Evolutionary conservation across 441 rosid species (phyloP), one percentile per base, ranked within the genome.

Genomic region (Dalechampia spathulata): DNA sequence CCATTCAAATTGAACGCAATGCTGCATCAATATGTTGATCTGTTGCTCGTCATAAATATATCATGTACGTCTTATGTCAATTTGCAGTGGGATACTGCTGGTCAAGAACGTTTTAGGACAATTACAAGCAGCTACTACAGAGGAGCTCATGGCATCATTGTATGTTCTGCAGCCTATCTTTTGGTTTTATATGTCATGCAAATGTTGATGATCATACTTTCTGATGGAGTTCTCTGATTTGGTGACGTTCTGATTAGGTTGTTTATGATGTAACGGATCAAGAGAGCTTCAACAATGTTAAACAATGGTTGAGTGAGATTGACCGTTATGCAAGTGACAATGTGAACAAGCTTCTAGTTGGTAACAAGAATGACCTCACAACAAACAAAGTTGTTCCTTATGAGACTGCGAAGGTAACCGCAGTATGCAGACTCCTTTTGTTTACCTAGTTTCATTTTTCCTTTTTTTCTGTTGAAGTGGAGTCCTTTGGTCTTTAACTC

Each of bases 311-410:
- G 78, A 86, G 71, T 58, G 94, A 86, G 64, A 86, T 86, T 14
- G 94, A 83, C 37, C 86, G 94, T n/a, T 83, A 86, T 71, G 94
- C 90, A 20, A 86, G 87, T 54, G 94, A 86, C 52, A 83, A 76
- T 63, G 94, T 86, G 66, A 83, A 86, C 80, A 86, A 86, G 77
- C 94, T 86, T 69, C 74, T 86, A 6, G 94, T 86, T 49, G 94
- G 90, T 36, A 86, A 86, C 80, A 86, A 86, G 76, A 72, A 77
- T 50, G 94, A 86, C 48, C 94, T 86, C 56, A 79, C 87, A 5
- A 81, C 86, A 22, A 84, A 76, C 72, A 86, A 74, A 72, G 94
- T 73, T 7, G 90, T 86, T 40, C 79, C 94, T 27, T 79, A 77
- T 47, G 94, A 83, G 58, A 78, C 94, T 19, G 90, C 76, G 6